Base-by-base conservation (phyloP, 2,329 filamentous ascomycete species). In the Aspergillus clavatus region DNA sequence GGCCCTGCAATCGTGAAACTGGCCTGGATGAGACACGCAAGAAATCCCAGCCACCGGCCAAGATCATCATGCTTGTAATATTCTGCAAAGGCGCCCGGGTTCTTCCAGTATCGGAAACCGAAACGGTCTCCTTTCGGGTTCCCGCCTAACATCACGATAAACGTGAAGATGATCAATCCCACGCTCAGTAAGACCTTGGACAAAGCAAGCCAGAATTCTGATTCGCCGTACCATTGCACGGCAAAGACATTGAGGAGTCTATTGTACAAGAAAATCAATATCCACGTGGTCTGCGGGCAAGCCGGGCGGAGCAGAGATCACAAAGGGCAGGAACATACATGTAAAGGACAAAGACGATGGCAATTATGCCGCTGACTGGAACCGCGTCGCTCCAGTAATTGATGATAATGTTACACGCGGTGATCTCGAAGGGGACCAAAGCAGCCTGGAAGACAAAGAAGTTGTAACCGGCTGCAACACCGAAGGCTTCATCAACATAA, bases 71-170 rank as follows among this genome's bases (percentile, higher is more conserved):
- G 72, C 26, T 76, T 78, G 60, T 85, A 82, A 38, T 83, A 76
- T 50, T 83, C 77, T 2, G 78, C 77, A 61, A 91, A 90, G 0
- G 86, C 74, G 1, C 87, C 87, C 0, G 86, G 87, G 7, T 74
- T 61, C 10, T 66, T 67, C 73, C 83, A 86, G 59, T 83, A 81
- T 14, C 83, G 76, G 61, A 91, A 91, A 1, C 87, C 87, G 51
- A 87, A 87, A 0, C 79, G 72, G 54, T 90, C 84, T 28, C 79
- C 73, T 1, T 81, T 63, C 0, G 89, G 89, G 54, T 91, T 93
- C 2, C 86, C 89, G 6, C 88, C 89, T 1, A 93, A 70, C 83
- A 93, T 91, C 52, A 82, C 81, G 52, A 94, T 76, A 59, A 95
- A 88, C 2, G 88, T 91, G 69, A 87, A 90, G 51, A 81, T 57